These are phyloP conservation scores for Ustilago hordei DNA, from an alignment of 1,284 basidiomycete genomes.

Conservation along the genomic window DNA sequence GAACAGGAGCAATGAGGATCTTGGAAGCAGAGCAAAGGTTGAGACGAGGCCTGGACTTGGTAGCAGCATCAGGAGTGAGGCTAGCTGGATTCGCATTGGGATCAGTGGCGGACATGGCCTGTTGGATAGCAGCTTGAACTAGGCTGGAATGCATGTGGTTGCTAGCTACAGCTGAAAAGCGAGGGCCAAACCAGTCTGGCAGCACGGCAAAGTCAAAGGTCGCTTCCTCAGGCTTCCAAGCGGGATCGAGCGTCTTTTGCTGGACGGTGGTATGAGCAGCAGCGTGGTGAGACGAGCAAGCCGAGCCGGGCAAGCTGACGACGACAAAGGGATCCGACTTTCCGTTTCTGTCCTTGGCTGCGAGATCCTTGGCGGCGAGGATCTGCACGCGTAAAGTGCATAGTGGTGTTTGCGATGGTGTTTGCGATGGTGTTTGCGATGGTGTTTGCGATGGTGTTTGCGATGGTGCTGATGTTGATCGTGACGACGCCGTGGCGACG, in stretches of 20 bases:
- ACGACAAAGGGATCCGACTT: slow-evolving; percentile 66
- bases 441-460: background rate
- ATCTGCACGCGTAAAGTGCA: slow-evolving; percentile 66
- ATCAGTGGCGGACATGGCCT: slow-evolving; percentile 10
- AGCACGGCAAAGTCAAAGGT: slow-evolving; percentile 52
- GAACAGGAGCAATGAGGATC: slow-evolving; percentile 56
- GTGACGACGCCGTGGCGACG: background rate
- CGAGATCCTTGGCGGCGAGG: slow-evolving; percentile 70
- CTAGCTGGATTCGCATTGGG: background rate
- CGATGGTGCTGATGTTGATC: slow-evolving; percentile 10
- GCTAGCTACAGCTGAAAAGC: slow-evolving; percentile 71
- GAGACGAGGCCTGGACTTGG: slow-evolving; percentile 30
- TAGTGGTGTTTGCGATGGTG: slow-evolving; percentile 18
- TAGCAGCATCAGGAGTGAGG: slow-evolving; percentile 4
- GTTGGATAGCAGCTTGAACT: slow-evolving; percentile 34
- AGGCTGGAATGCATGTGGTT: slow-evolving; percentile 34
- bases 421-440: no score
- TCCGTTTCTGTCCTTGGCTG: slow-evolving; percentile 73
- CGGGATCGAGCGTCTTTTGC: slow-evolving; percentile 82
- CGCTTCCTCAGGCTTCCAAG: slow-evolving; percentile 72
- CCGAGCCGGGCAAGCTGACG: slow-evolving; percentile 60
- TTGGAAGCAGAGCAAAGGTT: slow-evolving; percentile 42
- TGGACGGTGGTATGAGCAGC: slow-evolving; percentile 82
- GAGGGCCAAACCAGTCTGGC: slow-evolving; percentile 70
- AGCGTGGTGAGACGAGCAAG: slow-evolving; percentile 22